Evolutionary conservation across 78 protist species (phyloP).

Genomic region (Trichosphaerium sp.): DNA sequence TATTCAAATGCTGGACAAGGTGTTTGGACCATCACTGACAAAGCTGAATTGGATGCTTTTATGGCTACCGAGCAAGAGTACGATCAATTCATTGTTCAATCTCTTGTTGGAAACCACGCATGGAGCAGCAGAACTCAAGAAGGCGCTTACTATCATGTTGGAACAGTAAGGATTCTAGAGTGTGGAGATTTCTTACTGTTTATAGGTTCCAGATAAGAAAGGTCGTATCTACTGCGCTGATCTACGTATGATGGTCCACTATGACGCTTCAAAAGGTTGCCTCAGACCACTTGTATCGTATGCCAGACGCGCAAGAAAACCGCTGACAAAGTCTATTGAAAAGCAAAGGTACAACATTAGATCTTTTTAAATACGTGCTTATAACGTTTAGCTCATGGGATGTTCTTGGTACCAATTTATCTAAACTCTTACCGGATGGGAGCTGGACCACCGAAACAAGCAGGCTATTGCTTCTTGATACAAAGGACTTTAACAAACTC

Average conservation of each 20-base stretch:
- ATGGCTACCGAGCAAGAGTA: slow-evolving; percentile 11
- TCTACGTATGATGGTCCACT: slow-evolving; percentile 42
- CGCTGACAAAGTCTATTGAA: slow-evolving; percentile 3
- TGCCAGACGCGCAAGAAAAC: slow-evolving; percentile 27
- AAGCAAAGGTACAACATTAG: no score
- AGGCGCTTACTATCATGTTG: slow-evolving; percentile 47
- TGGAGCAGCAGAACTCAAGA: slow-evolving; percentile 16
- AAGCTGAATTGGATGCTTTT: slow-evolving; percentile 27
- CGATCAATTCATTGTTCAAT: slow-evolving; percentile 50
- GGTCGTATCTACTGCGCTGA: slow-evolving; percentile 16
- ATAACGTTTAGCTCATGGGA: slow-evolving; percentile 40
- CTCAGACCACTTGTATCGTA: slow-evolving; percentile 35
- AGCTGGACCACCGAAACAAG: slow-evolving; percentile 29
- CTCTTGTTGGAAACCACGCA: slow-evolving; percentile 27
- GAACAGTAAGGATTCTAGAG: no score
- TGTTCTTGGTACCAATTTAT: slow-evolving; percentile 51
- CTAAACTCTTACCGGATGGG: background rate
- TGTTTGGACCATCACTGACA: slow-evolving; percentile 32
- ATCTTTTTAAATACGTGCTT: no score
- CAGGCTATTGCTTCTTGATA: slow-evolving; percentile 32
- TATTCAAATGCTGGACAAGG: slow-evolving; percentile 47
- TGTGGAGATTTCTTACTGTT: no score
- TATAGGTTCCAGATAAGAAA: slow-evolving; percentile 13
- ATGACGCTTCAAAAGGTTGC: background rate
- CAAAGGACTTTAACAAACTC: slow-evolving; percentile 31